phyloP scores from a whole-genome alignment of 306 rosid genomes.

The Lotus japonicus region DNA sequence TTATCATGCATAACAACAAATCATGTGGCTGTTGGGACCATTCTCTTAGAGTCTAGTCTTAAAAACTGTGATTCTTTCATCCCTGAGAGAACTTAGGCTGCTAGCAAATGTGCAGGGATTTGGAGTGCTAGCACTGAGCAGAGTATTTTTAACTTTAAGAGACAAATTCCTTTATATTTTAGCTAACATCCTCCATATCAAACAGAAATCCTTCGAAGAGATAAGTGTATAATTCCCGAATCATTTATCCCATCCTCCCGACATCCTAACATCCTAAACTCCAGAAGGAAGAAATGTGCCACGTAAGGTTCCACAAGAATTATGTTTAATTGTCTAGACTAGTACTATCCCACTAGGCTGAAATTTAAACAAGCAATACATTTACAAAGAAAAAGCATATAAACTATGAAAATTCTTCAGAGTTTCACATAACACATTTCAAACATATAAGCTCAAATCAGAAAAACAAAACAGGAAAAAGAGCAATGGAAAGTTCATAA shows the following conservation, averaged over 20 bases:
- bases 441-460: background rate
- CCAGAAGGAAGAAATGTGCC: background rate
- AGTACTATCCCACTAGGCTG: background rate
- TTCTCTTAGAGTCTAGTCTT: no score
- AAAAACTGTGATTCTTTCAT: no score
- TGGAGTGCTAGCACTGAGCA: background rate
- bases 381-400: background rate
- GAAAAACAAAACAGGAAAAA: background rate
- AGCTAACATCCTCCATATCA: background rate
- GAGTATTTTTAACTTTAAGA: no score
- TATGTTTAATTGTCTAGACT: background rate
- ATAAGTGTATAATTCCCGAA: background rate
- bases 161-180: background rate
- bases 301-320: constrained; percentile 7
- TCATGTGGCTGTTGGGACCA: no score
- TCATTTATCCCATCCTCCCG: background rate
- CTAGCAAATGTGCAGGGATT: background rate
- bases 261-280: constrained; percentile 4
- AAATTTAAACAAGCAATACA: background rate
- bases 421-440: background rate
- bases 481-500: no score
- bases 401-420: background rate
- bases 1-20: background rate
- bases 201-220: constrained; percentile 10
- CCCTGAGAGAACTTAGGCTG: no score